phyloP scores from a whole-genome alignment of 1,284 basidiomycete genomes.

The Anthracocystis panici-leucophaei region DNA sequence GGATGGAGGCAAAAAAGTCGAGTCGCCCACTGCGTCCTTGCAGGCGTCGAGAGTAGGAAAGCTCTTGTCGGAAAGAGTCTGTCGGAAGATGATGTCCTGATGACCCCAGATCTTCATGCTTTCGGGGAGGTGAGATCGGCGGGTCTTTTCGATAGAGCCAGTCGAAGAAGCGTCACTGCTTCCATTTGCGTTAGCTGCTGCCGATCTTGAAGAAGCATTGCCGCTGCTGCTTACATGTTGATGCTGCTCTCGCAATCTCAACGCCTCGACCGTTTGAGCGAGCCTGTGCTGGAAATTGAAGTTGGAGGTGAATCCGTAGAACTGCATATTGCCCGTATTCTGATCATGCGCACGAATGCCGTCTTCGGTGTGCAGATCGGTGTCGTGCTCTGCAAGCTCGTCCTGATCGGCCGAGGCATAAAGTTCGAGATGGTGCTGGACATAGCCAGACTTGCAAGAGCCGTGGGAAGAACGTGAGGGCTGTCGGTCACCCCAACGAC shows the following conservation, averaged over 20 bases:
- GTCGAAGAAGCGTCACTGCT: neutral
- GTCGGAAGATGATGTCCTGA: constrained; percentile 51
- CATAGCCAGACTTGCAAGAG: constrained; percentile 37
- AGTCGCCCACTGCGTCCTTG: constrained; percentile 43
- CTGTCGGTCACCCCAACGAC: constrained; percentile 36
- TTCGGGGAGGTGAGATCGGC: constrained; percentile 37
- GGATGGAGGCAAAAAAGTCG: constrained; percentile 45
- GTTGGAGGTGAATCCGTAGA: constrained; percentile 55
- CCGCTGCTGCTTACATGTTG: constrained; percentile 21
- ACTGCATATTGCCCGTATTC: constrained; percentile 52
- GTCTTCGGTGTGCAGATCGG: constrained; percentile 44
- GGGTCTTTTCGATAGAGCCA: constrained; percentile 5
- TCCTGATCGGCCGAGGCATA: constrained; percentile 49
- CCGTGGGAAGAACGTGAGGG: constrained; percentile 22
- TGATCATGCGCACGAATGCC: constrained; percentile 53
- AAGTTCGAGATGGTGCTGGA: constrained; percentile 40
- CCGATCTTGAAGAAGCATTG: neutral
- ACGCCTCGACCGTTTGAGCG: constrained; percentile 44
- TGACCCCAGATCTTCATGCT: constrained; percentile 53
- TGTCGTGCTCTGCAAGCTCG: constrained; percentile 27
- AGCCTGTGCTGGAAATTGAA: constrained; percentile 54
- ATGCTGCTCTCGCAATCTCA: constrained; percentile 41
- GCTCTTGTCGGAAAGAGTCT: constrained; percentile 31
- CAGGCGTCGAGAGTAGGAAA: constrained; percentile 43
- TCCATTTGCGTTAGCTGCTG: constrained; percentile 3